Evolutionary conservation across 129 eudicot species (phyloP), one percentile per base, ranked within the genome.

Genomic region (Glebionis coronaria): DNA sequence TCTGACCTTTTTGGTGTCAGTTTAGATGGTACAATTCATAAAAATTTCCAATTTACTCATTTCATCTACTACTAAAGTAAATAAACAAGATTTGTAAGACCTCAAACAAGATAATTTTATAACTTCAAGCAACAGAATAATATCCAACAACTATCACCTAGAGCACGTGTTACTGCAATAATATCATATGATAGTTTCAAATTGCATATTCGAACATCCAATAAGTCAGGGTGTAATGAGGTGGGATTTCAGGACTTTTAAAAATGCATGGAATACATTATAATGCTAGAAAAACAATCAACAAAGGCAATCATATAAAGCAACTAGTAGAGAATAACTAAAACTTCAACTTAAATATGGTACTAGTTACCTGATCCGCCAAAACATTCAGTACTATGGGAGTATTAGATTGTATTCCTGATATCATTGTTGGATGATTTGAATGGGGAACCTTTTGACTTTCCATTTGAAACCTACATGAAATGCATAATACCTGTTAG

Each of bases 381-480:
- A 93, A 72, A 44, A 88, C 97, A 80, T 93, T 93, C 60, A 82
- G 60, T 15, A 93, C 92, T 21, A 91, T 89, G 42, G 85, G 83
- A 68, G 63, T 93, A 79, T 93, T 97, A n/a, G 97, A 78, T 71
- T 76, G 79, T 28, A 93, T 5, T 61, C 79, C 86, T 62, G 97
- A 86, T 63, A 88, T 72, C n/a, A 80, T 78, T 50, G 98, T 86
- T 35, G 97, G 98, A 46, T 88, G 97, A 45, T 74, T 52, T 51
- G 95, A 88, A 73, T 93, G 98, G 9, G 96, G 98, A 84, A 88
- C 95, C 90, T 82, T 84, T 68, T 88, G 84, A 66, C 53, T 28
- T 60, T 91, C 95, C 67, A 88, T 88, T 68, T 83, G 78, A 75
- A 86, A 73, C 87, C 98, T 88, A 77, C 73, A 85, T 42, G 8